Conservation (phyloP, 2,329 filamentous ascomycete species). For the Fonsecaea nubica region DNA sequence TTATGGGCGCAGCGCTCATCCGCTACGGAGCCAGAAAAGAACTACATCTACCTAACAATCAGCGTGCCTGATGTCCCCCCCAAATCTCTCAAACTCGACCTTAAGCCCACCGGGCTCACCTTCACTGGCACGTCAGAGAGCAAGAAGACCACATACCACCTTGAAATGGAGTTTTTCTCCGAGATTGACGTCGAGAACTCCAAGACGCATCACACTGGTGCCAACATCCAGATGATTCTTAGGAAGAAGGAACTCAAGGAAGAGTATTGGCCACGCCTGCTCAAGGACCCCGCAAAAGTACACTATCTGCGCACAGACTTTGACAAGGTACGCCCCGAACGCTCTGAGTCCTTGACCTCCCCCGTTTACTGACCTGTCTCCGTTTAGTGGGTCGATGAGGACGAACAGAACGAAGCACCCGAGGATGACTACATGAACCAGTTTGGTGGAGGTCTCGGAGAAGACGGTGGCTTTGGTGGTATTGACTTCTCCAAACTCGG, state of each 20-base stretch:
- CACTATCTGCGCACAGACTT: constrained; percentile 99
- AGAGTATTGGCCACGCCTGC: constrained; percentile 92
- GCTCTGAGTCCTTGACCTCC: background rate
- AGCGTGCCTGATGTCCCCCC: constrained; percentile 82
- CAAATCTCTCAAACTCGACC: constrained; percentile 77
- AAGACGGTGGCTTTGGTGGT: constrained; percentile 57
- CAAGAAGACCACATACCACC: constrained; percentile 84
- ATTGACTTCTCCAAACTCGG: constrained; percentile 95
- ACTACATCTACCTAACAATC: constrained; percentile 94
- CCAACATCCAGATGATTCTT: constrained; percentile 88
- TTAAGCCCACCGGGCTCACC: constrained; percentile 76
- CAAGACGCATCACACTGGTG: constrained; percentile 86
- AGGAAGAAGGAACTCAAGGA: constrained; percentile 96
- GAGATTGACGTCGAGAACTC: constrained; percentile 86
- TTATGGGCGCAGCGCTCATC: constrained; percentile 98
- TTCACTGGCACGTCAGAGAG: constrained; percentile 84
- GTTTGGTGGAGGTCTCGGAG: constrained; percentile 61
- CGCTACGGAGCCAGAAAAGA: constrained; percentile 77
- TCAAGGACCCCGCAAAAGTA: constrained; percentile 86
- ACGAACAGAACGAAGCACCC: constrained; percentile 90
- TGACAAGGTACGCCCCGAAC: constrained; percentile 72
- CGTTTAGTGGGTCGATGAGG: constrained; percentile 86
- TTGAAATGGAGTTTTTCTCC: constrained; percentile 85
- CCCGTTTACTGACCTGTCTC: constrained; percentile 8
- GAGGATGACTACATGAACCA: constrained; percentile 73